Evolutionary conservation across 1,284 basidiomycete species (phyloP), one percentile per base, ranked within the genome.

Genomic region (Fistulinella cinereoalba): DNA sequence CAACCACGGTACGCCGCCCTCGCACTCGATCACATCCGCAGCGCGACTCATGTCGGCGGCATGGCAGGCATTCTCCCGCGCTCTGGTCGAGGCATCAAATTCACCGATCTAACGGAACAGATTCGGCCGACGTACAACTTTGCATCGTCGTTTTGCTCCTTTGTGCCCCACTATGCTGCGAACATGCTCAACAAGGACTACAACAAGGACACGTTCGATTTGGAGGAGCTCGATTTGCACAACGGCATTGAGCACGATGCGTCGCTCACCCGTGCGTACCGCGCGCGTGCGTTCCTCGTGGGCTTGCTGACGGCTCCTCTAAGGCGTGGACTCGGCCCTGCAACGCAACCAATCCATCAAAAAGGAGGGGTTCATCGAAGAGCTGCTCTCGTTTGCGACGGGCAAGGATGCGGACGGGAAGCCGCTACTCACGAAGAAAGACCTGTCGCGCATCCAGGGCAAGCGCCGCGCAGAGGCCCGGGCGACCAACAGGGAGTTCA

Each of bases 241-340:
- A 88, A 88, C 52, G 81, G 81, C 10, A 89, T 89, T 47, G 86
- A 89, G n/a, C n/a, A n/a, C n/a, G n/a, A n/a, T n/a, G n/a, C n/a
- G n/a, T n/a, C n/a, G n/a, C n/a, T n/a, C n/a, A 56, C 87, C 89
- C 54, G 87, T 53, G 86, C 71, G 0, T 88, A 85, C 3, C 68
- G 89, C 22, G 75, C 76, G 29, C 77, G 87, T 88, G 61, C 42
- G 80, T 73, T 24, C 15, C n/a, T n/a, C n/a, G n/a, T n/a, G n/a
- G n/a, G n/a, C n/a, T n/a, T n/a, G n/a, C n/a, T n/a, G n/a, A 19
- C 41, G 11, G 3, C 8, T 7, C 18, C 19, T 19, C 12, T 23
- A 11, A 89, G 86, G 87, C n/a, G 67, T 81, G 43, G 87, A 90
- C 56, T 57, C 64, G 8, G 67, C 69, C 23, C 59, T 74, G 36